Conservation (phyloP, 306 rosid genomes). For the Sicyos edulis region DNA sequence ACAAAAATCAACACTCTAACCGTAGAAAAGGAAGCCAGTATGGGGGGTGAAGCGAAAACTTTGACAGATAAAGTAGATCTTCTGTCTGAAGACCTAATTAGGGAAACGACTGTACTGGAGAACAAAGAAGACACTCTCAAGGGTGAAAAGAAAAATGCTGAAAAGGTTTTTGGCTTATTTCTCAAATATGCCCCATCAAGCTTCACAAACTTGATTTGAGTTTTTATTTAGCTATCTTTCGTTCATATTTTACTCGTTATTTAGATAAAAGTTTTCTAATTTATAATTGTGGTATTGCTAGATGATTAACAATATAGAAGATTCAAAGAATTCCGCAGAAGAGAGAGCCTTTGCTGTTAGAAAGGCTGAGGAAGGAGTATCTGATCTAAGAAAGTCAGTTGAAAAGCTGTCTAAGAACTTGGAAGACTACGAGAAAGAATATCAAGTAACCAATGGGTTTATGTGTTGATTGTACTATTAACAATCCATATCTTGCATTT, state of each 20-base stretch:
- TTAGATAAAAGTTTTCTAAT: constrained; percentile 23
- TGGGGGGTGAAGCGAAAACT: constrained; percentile 87
- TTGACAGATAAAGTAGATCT: constrained; percentile 65
- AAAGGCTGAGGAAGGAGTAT: constrained; percentile 85
- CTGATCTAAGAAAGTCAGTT: constrained; percentile 64
- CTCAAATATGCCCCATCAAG: background rate
- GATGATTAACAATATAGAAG: constrained; percentile 70
- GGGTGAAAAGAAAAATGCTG: constrained; percentile 69
- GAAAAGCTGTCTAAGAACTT: constrained; percentile 61
- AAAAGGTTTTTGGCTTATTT: constrained; percentile 43
- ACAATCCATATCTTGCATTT: background rate
- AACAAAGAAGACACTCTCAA: constrained; percentile 70
- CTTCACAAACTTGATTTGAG: background rate
- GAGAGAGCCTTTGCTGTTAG: constrained; percentile 62
- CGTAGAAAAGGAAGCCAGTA: constrained; percentile 76
- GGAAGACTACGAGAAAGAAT: constrained; percentile 72
- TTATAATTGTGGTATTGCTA: constrained; percentile 32
- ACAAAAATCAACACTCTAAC: constrained; percentile 50
- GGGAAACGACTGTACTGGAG: constrained; percentile 59
- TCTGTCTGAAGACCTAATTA: constrained; percentile 67
- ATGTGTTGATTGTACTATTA: constrained; percentile 1
- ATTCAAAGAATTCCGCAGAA: constrained; percentile 62
- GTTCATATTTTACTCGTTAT: background rate
- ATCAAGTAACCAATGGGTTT: constrained; percentile 51
- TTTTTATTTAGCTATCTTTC: constrained; percentile 16